Evolutionary conservation across 148 eudicot species (phyloP), one percentile per base, ranked within the genome.

Genomic region (Rhododendron griersonianum): DNA sequence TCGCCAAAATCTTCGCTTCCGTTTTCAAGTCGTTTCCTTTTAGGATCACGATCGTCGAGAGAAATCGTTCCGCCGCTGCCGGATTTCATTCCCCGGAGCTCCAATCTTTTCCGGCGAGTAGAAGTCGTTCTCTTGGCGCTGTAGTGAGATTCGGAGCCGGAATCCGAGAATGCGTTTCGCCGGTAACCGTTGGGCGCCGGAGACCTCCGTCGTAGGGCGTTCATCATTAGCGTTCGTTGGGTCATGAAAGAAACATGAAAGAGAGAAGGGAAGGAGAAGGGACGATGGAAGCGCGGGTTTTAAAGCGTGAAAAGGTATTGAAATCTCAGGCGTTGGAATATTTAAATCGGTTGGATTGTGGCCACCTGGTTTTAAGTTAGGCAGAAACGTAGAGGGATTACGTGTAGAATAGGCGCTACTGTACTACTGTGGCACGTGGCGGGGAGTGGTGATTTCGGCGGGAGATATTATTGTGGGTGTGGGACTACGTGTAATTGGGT

Each of bases 61-160:
- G 33, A 21, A 19, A 23, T 5, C 19, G 7, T 61, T 3, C 8
- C 51, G 21, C 76, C 57, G 35, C 1, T 3, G 33, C 77, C 39
- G 55, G 67, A 16, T 28, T 74, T 78, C 0, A 91, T 78, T 15
- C 86, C 86, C 83, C 89, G 82, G 86, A 89, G 76, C 78, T 87
- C 89, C 11, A 89, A 3, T 3, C 92, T 82, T n/a, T 84, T 80
- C 28, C 89, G 85, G 21, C 88, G 88, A 19, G 88, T 57, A 0
- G 35, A 55, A 48, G 41, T 84, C 25, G 16, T 82, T 25, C 23
- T 86, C 84, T 2, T 87, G 7, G 67, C 84, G 81, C 90, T 19
- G 83, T 28, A 44, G 2, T 47, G 35, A 6, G 28, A 80, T 23
- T 1, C n/a, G 8, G 37, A 48, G 19, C 65, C 79, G 80, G 86